phyloP scores from a whole-genome alignment of 257 asterid genomes.

The Nicotiana tomentosiformis region DNA sequence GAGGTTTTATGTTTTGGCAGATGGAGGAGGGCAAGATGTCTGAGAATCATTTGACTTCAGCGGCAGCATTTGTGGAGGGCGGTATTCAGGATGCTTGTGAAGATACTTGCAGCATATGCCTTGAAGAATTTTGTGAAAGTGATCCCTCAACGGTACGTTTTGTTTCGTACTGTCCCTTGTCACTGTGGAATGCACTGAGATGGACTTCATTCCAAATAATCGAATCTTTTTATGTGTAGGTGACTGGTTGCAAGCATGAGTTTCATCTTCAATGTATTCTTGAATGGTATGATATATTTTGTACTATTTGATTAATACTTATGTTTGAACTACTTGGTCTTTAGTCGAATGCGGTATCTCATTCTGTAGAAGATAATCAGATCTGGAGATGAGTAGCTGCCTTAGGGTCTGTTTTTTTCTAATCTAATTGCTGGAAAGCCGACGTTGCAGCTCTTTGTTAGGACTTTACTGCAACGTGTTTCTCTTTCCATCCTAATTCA shows the following conservation, averaged over 20 bases:
- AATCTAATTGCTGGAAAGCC: too few relatives aligned
- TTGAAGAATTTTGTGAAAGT: slow-evolving; percentile 65
- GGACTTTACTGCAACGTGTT: too few relatives aligned
- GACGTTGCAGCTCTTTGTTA: too few relatives aligned
- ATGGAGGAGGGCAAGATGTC: slow-evolving; percentile 63
- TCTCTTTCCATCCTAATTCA: too few relatives aligned
- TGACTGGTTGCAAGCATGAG: slow-evolving; percentile 82
- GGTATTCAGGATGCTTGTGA: slow-evolving; percentile 85
- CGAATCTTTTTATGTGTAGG: slow-evolving; percentile 29
- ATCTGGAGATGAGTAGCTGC: too few relatives aligned
- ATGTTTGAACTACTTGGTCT: not conserved
- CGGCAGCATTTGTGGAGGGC: slow-evolving; percentile 85
- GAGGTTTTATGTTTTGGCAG: slow-evolving; percentile 25
- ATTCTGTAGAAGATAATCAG: too few relatives aligned
- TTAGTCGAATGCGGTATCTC: not conserved
- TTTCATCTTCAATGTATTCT: slow-evolving; percentile 87
- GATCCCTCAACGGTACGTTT: slow-evolving; percentile 68
- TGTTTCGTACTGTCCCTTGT: not conserved
- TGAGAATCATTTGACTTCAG: slow-evolving; percentile 62
- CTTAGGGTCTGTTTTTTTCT: too few relatives aligned
- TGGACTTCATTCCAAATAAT: not conserved
- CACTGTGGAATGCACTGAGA: not conserved
- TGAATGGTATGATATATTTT: slow-evolving; percentile 48
- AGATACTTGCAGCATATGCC: slow-evolving; percentile 92
- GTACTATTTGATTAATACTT: not conserved